Base-by-base conservation (phyloP, 2,329 filamentous ascomycete genomes). In the Malbranchea cinnamomea region DNA sequence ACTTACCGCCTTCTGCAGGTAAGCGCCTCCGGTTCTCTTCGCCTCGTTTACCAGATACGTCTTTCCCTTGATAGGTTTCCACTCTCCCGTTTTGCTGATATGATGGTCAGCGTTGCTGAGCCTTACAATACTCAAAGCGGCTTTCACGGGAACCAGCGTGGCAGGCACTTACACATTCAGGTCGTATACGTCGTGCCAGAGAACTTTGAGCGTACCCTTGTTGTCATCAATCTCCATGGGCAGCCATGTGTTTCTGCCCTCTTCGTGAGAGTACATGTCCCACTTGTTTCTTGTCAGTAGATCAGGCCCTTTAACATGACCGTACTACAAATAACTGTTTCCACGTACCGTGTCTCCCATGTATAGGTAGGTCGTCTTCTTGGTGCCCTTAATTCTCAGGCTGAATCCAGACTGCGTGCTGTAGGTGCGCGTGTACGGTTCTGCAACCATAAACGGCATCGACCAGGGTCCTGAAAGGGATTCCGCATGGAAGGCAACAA, bases 161-260 rank as follows among this genome's bases (percentile, higher is more conserved):
- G 4, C 6, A 5, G 2, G 2, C 6, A 35, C 39, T 13, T 42
- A 52, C 44, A 68, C 60, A 32, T 71, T 46, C 0, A 71, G 49
- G 34, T 71, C 67, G 32, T 70, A 71, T 5, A 71, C 51, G 33
- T 71, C 66, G 33, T 68, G 49, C 67, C 67, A 70, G 9, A 59
- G 54, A 0, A 70, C 32, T 3, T 58, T 42, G 3, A 71, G 54
- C 0, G 56, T 57, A 36, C 68, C 67, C 42, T 61, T 62, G 0
- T 54, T 41, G 33, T 71, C 66, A 34, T 68, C 59, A 23, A 69
- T 65, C 1, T 54, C 49, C 5, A 70, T 50, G 0, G 67, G 67
- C 0, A 71, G 53, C 67, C 67, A 71, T 38, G 70, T 68, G 39
- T 70, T 68, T 4, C 67, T 54, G 33, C 58, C 63, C 36, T 71